Evolutionary conservation across 257 asterid species (phyloP).

Genomic region (Primulina tabacum): DNA sequence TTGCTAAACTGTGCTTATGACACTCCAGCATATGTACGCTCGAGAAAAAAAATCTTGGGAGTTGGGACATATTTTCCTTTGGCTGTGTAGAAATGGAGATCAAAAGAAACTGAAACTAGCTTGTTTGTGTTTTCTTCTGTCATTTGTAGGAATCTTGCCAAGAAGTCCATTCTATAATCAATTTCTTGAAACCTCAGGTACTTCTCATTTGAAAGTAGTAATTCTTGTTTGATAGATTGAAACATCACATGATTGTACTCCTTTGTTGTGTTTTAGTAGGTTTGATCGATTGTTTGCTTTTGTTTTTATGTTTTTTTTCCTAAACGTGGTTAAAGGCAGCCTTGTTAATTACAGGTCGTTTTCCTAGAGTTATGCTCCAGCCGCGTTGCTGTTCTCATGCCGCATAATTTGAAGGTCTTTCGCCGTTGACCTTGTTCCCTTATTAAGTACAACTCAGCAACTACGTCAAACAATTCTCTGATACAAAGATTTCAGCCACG

Average conservation of each 20-base stretch:
- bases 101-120: neutral
- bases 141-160: constrained; percentile 74
- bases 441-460: neutral
- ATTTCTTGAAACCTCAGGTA: constrained; percentile 79
- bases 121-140: constrained; percentile 13
- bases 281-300: neutral
- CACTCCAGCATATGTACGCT: neutral
- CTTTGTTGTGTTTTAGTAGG: constrained; percentile 10
- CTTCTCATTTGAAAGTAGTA: constrained; percentile 26
- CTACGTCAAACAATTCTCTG: neutral
- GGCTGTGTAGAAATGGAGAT: neutral
- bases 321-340: neutral
- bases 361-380: constrained; percentile 85
- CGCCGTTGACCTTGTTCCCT: constrained; percentile 13
- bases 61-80: neutral
- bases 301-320: neutral
- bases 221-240: constrained; percentile 11
- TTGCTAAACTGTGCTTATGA: no score
- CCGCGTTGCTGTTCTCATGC: constrained; percentile 68
- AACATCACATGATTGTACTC: constrained; percentile 18
- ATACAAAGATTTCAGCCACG: constrained; percentile 4
- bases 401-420: constrained; percentile 67
- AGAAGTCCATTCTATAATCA: constrained; percentile 80
- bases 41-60: neutral
- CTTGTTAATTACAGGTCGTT: constrained; percentile 57